Base-by-base conservation (phyloP, 2,329 filamentous ascomycete genomes). In the Hortaea werneckii region DNA sequence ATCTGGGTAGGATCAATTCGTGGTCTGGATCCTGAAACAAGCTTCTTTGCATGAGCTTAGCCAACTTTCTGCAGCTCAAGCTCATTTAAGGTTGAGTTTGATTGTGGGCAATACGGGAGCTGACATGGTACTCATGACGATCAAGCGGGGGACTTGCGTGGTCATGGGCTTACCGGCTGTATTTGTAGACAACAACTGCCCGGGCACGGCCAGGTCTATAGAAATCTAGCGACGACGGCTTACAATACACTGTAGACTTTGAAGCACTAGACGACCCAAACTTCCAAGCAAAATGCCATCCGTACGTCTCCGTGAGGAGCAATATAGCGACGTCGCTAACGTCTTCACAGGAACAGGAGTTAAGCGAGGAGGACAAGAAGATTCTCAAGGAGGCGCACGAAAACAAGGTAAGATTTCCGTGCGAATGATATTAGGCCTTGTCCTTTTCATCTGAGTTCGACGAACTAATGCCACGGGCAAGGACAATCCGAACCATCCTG, bases 371-470 rank as follows among this genome's bases (percentile, higher is more conserved):
- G 30, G 47, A 49, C 44, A 46, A 49, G 47, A 46, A 49, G 47
- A 59, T 60, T 29, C 58, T 61, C 40, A 51, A 54, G 29, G 50
- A 50, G 9, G 57, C 57, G 6, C 54, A 61, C 40, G 52, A 51
- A 42, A 58, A 54, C 38, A 47, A 50, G 30, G 30, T 34, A n/a
- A 34, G 30, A n/a, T n/a, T n/a, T n/a, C n/a, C n/a, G n/a, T n/a
- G n/a, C n/a, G n/a, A n/a, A n/a, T n/a, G n/a, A n/a, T n/a, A n/a
- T n/a, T n/a, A n/a, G n/a, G n/a, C n/a, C n/a, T n/a, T n/a, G n/a
- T n/a, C n/a, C n/a, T n/a, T n/a, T n/a, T n/a, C n/a, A n/a, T n/a
- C n/a, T n/a, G n/a, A n/a, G n/a, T n/a, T n/a, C n/a, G n/a, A n/a
- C n/a, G n/a, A n/a, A n/a, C n/a, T n/a, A n/a, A n/a, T n/a, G n/a